Conservation (phyloP, 2,329 filamentous ascomycete genomes). For the Elsinoe fawcettii region DNA sequence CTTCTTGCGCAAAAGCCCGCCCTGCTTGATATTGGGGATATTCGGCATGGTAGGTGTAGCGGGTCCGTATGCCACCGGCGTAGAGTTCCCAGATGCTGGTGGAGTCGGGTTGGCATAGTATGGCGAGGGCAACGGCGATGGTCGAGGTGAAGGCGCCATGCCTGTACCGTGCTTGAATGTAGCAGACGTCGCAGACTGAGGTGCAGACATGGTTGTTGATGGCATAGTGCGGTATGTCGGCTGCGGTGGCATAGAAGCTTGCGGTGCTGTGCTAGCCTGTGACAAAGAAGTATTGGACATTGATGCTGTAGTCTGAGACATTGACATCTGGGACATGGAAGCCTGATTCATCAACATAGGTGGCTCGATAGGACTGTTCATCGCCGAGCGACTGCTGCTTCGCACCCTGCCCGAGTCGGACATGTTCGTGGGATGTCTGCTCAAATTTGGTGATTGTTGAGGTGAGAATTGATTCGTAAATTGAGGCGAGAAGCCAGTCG, state of each 20-base stretch:
- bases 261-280: not conserved
- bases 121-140: conserved; percentile 26
- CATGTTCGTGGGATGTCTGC: not conserved
- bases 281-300: conserved; percentile 10
- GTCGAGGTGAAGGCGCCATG: conserved; percentile 27
- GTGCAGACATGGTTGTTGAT: not conserved
- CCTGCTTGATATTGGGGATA: conserved; percentile 11
- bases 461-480: conserved; percentile 21
- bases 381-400: conserved; percentile 5
- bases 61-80: conserved; percentile 31
- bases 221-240: conserved; percentile 35
- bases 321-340: conserved; percentile 10
- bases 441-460: conserved; percentile 22
- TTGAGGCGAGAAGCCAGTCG: conserved; percentile 8
- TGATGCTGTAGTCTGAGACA: conserved; percentile 2
- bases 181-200: not conserved
- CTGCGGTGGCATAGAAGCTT: conserved; percentile 26
- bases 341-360: conserved; percentile 1
- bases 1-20: conserved; percentile 43
- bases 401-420: not conserved
- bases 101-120: conserved; percentile 46
- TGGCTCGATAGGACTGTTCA: conserved; percentile 10
- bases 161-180: conserved; percentile 2
- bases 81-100: conserved; percentile 38
- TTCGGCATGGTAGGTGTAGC: conserved; percentile 24